Evolutionary conservation across 345 rosid genomes (phyloP).

Genomic region (Mercurialis annua): DNA sequence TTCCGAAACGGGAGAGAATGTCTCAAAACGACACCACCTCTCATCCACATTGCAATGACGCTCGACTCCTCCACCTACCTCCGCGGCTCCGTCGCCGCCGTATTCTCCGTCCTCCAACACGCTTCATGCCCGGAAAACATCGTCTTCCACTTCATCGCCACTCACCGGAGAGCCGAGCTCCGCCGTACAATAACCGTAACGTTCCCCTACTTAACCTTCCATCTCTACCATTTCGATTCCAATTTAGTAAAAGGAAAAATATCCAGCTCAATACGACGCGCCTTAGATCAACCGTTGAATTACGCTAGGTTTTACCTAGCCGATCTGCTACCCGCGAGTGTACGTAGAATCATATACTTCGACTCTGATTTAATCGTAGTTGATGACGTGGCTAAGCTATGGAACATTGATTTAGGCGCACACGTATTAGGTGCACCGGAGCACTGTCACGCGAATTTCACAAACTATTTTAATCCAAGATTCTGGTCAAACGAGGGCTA

Average conservation of each 20-base stretch:
- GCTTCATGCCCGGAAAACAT: slow-evolving; percentile 79
- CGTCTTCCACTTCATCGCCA: slow-evolving; percentile 76
- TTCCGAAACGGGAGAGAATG: slow-evolving; percentile 71
- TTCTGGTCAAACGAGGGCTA: slow-evolving; percentile 63
- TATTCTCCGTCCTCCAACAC: slow-evolving; percentile 80
- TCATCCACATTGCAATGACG: slow-evolving; percentile 79
- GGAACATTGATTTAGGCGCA: slow-evolving; percentile 48
- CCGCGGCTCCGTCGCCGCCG: slow-evolving; percentile 87
- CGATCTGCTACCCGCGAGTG: slow-evolving; percentile 59
- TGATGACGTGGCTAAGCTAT: slow-evolving; percentile 78
- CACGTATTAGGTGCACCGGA: slow-evolving; percentile 84
- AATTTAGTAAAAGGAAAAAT: slow-evolving; percentile 60
- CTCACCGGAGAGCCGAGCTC: slow-evolving; percentile 48
- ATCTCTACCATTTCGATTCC: slow-evolving; percentile 68
- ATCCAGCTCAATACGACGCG: slow-evolving; percentile 68
- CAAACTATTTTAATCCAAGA: slow-evolving; percentile 56
- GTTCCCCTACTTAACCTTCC: slow-evolving; percentile 66
- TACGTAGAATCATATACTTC: slow-evolving; percentile 72
- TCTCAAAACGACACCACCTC: slow-evolving; percentile 28
- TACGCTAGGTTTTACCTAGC: slow-evolving; percentile 88
- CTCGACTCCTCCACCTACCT: slow-evolving; percentile 77
- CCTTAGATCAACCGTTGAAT: slow-evolving; percentile 81
- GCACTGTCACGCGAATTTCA: slow-evolving; percentile 80
- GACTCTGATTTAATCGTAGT: slow-evolving; percentile 86
- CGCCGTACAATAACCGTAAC: slow-evolving; percentile 56